phyloP scores from a whole-genome alignment of 352 stramenopile genomes.

The Phytopythium cucurbitacearum region DNA sequence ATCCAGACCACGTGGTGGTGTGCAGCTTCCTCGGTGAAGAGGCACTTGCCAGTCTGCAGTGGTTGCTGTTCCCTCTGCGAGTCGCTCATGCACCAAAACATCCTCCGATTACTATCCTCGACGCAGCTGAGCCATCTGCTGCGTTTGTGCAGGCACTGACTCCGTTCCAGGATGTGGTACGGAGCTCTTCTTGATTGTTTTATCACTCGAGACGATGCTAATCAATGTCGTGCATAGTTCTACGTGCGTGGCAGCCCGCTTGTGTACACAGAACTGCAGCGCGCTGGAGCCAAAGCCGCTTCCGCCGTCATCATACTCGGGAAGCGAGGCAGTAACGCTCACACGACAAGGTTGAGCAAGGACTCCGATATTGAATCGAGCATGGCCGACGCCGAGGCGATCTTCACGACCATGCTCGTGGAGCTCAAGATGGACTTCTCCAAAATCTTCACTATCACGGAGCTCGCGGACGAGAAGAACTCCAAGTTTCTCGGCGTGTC shows the following conservation, averaged over 20 bases:
- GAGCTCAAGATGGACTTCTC: constrained; percentile 86
- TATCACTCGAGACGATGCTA: background rate
- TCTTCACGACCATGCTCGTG: constrained; percentile 85
- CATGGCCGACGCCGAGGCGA: constrained; percentile 76
- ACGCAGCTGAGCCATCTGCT: constrained; percentile 55
- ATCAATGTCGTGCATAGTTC: constrained; percentile 34
- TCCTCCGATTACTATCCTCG: constrained; percentile 77
- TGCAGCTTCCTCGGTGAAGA: constrained; percentile 84
- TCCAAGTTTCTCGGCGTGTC: constrained; percentile 86
- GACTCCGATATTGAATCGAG: constrained; percentile 61
- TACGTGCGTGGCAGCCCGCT: constrained; percentile 77
- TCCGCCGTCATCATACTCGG: constrained; percentile 76
- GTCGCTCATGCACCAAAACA: constrained; percentile 40
- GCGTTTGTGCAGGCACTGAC: constrained; percentile 42
- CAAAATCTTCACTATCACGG: constrained; percentile 82
- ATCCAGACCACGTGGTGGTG: constrained; percentile 71
- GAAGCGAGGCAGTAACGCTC: constrained; percentile 46
- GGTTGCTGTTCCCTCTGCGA: constrained; percentile 69
- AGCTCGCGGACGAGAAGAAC: constrained; percentile 78
- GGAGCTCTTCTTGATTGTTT: constrained; percentile 6
- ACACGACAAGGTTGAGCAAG: constrained; percentile 16
- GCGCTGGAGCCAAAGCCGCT: constrained; percentile 74
- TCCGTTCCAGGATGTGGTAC: constrained; percentile 65
- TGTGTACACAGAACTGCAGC: constrained; percentile 73
- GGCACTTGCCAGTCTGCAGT: constrained; percentile 66